These are phyloP conservation scores for Fragosphaeria purpurea DNA, from an alignment of 2,329 filamentous ascomycete species.

Conservation along the genomic window DNA sequence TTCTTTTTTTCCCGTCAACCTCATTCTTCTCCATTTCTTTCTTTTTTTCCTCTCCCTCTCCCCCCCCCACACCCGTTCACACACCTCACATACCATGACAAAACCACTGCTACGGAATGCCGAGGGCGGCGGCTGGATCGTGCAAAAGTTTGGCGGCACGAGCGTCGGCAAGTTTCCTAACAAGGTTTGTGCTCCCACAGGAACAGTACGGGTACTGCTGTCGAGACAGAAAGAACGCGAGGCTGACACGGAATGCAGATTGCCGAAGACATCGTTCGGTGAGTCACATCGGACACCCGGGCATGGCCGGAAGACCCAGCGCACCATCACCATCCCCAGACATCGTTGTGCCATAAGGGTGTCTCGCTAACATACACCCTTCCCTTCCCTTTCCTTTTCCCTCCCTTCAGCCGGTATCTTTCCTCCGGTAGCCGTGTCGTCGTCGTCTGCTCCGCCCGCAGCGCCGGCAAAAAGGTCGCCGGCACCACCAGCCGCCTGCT, in stretches of 20 bases:
- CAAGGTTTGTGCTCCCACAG: conserved; percentile 27
- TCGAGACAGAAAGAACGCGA: not conserved
- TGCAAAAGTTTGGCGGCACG: conserved; percentile 53
- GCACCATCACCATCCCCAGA: too few relatives aligned
- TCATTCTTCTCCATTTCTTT: not conserved
- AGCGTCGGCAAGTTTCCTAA: conserved; percentile 47
- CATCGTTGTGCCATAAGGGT: too few relatives aligned
- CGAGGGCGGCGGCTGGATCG: conserved; percentile 33
- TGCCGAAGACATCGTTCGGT: conserved; percentile 15
- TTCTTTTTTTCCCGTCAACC: too few relatives aligned
- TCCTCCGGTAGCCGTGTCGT: conserved; percentile 58
- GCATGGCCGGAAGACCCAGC: not conserved
- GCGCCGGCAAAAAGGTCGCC: conserved; percentile 85
- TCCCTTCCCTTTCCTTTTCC: too few relatives aligned
- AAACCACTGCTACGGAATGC: conserved; percentile 10
- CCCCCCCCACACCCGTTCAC: not conserved
- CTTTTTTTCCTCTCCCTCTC: not conserved
- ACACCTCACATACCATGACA: conserved; percentile 7
- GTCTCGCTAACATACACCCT: not conserved
- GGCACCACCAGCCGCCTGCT: conserved; percentile 86
- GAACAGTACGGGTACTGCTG: too few relatives aligned
- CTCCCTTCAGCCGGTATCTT: conserved; percentile 8
- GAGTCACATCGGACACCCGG: conserved; percentile 1
- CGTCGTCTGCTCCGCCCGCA: conserved; percentile 91
- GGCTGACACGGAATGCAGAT: conserved; percentile 23